These are phyloP conservation scores for Diaporthe sp. DNA, from an alignment of 2,329 filamentous ascomycete species.

Conservation along the genomic window DNA sequence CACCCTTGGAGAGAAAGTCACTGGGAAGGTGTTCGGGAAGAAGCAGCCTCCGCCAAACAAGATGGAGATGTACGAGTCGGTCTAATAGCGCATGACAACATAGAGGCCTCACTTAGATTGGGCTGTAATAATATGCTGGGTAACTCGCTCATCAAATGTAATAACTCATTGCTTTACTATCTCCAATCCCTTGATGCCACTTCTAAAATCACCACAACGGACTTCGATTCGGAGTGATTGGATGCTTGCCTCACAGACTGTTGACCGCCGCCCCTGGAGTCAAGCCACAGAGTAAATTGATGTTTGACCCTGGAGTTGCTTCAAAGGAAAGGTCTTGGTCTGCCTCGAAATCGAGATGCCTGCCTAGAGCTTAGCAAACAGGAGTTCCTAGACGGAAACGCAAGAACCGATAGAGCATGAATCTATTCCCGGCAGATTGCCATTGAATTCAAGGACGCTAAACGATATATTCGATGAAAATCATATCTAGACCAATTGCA, in stretches of 20 bases:
- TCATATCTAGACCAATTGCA: neutral
- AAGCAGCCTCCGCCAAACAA: slow-evolving; percentile 18
- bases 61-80: slow-evolving; percentile 22
- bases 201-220: no score
- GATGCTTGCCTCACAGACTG: no score
- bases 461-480: neutral
- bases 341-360: neutral
- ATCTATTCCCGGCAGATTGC: neutral
- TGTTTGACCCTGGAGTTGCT: no score
- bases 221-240: no score
- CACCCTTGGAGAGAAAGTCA: slow-evolving; percentile 53
- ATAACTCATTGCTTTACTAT: neutral
- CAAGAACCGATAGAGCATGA: neutral
- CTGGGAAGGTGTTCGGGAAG: slow-evolving; percentile 53
- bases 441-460: neutral
- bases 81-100: neutral
- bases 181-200: no score
- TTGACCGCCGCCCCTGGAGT: no score
- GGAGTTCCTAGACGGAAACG: fast-evolving
- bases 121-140: slow-evolving; percentile 2
- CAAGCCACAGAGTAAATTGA: no score
- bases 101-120: neutral
- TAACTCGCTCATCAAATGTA: neutral
- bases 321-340: no score
- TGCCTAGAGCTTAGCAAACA: neutral